phyloP scores from a whole-genome alignment of 2,329 filamentous ascomycete genomes.

The Ascochyta fabae region DNA sequence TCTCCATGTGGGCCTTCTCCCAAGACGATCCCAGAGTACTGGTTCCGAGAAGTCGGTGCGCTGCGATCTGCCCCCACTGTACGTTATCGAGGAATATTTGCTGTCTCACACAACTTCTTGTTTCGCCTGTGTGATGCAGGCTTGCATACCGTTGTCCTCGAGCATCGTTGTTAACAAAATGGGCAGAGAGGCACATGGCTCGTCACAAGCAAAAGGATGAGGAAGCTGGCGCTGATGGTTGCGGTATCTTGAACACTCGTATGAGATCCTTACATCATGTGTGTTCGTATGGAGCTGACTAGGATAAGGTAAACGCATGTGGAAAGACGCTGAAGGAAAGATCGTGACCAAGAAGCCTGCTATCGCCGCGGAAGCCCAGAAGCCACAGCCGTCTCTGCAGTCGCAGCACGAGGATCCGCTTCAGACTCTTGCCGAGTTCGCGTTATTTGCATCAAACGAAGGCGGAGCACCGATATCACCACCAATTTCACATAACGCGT shows the following conservation, averaged over 20 bases:
- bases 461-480: constrained; percentile 43
- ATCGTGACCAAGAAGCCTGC: constrained; percentile 56
- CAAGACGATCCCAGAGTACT: neutral
- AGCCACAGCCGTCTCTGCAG: constrained; percentile 6
- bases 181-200: constrained; percentile 63
- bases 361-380: constrained; percentile 23
- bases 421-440: constrained; percentile 30
- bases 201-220: constrained; percentile 62
- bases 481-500: constrained; percentile 41
- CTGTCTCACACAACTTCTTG: neutral
- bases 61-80: constrained; percentile 8
- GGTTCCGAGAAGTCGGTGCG: neutral
- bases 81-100: neutral
- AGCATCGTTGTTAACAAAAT: constrained; percentile 27
- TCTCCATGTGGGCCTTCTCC: neutral
- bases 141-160: neutral
- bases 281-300: neutral
- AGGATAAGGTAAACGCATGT: constrained; percentile 54
- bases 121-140: neutral
- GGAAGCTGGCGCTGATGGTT: constrained; percentile 61
- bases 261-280: neutral
- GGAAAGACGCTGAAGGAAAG: constrained; percentile 61
- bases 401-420: constrained; percentile 20
- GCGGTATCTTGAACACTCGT: constrained; percentile 60
- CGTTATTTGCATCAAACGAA: constrained; percentile 28